Percentiles rank a stretch among this genome's conserved stretches.
Conservation (phyloP, 495 filamentous ascomycete species). For the Aspergillus saccharolyticus region DNA sequence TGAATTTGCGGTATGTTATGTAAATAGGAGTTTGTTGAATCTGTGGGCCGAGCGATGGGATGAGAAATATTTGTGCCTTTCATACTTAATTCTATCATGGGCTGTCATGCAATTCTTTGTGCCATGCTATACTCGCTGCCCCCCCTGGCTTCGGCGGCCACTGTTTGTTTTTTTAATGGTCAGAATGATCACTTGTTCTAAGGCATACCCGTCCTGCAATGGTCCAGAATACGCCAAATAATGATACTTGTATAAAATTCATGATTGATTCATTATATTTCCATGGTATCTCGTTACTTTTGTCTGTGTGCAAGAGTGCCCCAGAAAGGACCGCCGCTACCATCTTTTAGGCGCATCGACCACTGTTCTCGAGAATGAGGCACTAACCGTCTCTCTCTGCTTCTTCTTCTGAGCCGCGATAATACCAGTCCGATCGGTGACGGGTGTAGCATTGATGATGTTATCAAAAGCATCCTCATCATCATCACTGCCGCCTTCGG, state of each 20-base stretch:
- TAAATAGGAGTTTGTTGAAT: constrained; percentile 26
- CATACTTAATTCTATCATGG: not conserved
- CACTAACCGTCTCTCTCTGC: constrained; percentile 44
- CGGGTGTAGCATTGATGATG: constrained; percentile 82
- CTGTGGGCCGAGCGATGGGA: constrained; percentile 10
- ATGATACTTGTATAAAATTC: not conserved
- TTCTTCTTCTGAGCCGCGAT: constrained; percentile 50
- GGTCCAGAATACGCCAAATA: not conserved
- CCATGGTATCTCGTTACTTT: constrained; percentile 1
- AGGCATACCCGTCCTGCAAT: not conserved
- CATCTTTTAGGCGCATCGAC: constrained; percentile 58
- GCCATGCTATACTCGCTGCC: not conserved
- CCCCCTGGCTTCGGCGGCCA: not conserved
- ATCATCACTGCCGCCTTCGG: constrained; percentile 41
- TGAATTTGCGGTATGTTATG: constrained; percentile 63
- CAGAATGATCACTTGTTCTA: not conserved
- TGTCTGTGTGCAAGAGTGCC: not conserved
- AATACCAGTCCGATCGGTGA: constrained; percentile 78
- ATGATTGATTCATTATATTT: not conserved
- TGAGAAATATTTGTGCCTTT: not conserved
- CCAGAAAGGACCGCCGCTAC: constrained; percentile 20
- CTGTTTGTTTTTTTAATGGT: not conserved
- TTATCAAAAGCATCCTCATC: constrained; percentile 76
- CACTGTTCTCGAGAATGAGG: constrained; percentile 57
- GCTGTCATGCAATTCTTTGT: not conserved